Evolutionary conservation across 2,329 filamentous ascomycete genomes (phyloP), one percentile per base, ranked within the genome.

Genomic region (Colletotrichum gloeosporioides): DNA sequence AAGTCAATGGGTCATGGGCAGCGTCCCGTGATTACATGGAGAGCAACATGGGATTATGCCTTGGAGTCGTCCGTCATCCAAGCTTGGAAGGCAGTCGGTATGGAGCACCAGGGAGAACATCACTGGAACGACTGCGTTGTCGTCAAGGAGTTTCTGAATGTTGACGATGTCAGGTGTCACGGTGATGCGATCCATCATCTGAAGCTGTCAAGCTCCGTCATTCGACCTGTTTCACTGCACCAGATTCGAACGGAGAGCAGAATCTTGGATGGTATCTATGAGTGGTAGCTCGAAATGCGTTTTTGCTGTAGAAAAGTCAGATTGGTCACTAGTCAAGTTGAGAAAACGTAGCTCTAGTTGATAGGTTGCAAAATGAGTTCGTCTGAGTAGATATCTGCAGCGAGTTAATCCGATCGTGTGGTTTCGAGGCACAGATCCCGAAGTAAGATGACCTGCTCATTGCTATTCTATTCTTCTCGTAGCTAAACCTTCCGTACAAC

Each of bases 231-330:
- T 6, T 59, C 55, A 4, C 25, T 59, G 55, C 55, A 18, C 22
- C 55, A 29, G 55, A 59, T 29, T 18, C 55, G n/a, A 0, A 53
- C n/a, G 6, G 44, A 22, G 3, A 53, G 0, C 0, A 3, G 2
- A 3, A 22, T 53, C 44, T 53, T 53, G 6, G 44, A 53, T 0
- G 12, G 44, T 3, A 0, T 4, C 1, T 1, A 53, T 25, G 44
- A 53, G n/a, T 53, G 44, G n/a, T 53, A 22, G n/a, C 0, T 49
- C 5, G 0, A 22, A 22, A 49, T n/a, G 5, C 6, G 1, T n/a
- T 49, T 3, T 49, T 8, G 1, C 1, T 49, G 9, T 6, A 12
- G 5, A 18, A 49, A 49, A 6, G 4, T 6, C 10, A 49, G 1
- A 44, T 18, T 12, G 0, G 12, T 49, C 5, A 3, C 1, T 12